These are phyloP conservation scores for Podaxis sp. DNA, from an alignment of 768 basidiomycete species.

Conservation along the genomic window DNA sequence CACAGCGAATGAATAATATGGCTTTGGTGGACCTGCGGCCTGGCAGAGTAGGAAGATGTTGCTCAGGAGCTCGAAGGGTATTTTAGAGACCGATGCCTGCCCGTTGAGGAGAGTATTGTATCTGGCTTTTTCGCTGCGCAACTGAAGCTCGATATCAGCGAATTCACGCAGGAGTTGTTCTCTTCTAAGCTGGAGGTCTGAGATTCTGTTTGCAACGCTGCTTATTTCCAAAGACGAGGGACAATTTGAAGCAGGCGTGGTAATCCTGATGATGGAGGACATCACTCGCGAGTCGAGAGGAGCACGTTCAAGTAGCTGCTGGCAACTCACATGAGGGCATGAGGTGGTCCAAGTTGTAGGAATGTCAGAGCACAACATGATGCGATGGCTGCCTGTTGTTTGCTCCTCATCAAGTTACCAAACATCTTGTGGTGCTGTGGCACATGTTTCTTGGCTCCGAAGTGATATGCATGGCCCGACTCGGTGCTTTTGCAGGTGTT, in stretches of 20 bases:
- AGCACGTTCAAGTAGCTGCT: background rate
- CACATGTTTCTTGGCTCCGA: no score
- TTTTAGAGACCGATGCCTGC: conserved; percentile 25
- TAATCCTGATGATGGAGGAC: background rate
- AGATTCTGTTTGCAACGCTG: conserved; percentile 15
- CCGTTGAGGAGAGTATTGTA: conserved; percentile 32
- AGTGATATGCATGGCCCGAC: no score
- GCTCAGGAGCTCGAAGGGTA: conserved; percentile 38
- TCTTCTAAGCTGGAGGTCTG: conserved; percentile 23
- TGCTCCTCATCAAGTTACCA: background rate
- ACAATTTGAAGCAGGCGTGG: background rate
- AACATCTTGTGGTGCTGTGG: background rate
- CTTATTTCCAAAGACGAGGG: conserved; percentile 3
- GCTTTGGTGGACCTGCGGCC: conserved; percentile 12
- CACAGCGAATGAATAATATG: conserved; percentile 26
- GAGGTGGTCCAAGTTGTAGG: background rate
- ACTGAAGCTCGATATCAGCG: conserved; percentile 25
- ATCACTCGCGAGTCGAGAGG: background rate
- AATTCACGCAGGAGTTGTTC: conserved; percentile 30
- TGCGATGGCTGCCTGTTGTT: background rate
- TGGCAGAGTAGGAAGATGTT: conserved; percentile 33
- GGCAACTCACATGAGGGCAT: background rate
- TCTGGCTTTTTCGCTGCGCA: conserved; percentile 25
- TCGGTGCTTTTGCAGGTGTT: no score
- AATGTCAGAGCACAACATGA: background rate